Evolutionary conservation across 768 basidiomycete genomes (phyloP), one percentile per base, ranked within the genome.

Genomic region (Lepiota brunneoincarnata): DNA sequence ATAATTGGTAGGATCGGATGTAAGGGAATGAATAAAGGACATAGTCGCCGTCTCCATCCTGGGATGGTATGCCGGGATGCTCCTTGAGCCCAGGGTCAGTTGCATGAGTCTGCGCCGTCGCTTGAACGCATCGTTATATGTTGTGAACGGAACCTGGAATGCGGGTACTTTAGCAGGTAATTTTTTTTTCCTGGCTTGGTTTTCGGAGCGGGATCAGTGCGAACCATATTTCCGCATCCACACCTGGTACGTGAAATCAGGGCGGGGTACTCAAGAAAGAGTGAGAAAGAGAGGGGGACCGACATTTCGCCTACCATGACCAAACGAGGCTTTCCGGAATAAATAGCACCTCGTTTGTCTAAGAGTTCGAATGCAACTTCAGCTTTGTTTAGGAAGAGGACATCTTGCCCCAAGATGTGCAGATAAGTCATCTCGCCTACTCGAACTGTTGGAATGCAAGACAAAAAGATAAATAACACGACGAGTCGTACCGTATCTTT

Each of bases 261-360:
- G 4, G 48, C 46, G 50, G 24, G 23, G 43, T 28, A 39, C 24
- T 6, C 20, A n/a, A n/a, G n/a, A n/a, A n/a, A n/a, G n/a, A n/a
- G n/a, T n/a, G n/a, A n/a, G n/a, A n/a, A n/a, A n/a, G n/a, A n/a
- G n/a, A n/a, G n/a, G n/a, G n/a, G n/a, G n/a, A 80, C 84, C 61
- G 60, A 88, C 78, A 89, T 71, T 47, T 91, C 86, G 20, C 83
- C 81, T 11, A 70, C 72, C 88, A 91, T 89, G 39, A 86, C 73
- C 18, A 89, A 70, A 17, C 71, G 68, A 0, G 86, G 86, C 64
- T 86, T 87, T 69, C 89, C 89, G 9, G 88, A 84, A 65, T 89
- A 91, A 21, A 89, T 82, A 7, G 78, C 69, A 11, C 87, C 85
- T 24, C 81, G 78, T 62, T 80, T 86, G 50, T 91, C 88, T 58